A percentile compares a stretch with the other conserved stretches of the same genome.
Conservation (phyloP, 1,284 basidiomycete species). For the Cryptococcus amylolentus region DNA sequence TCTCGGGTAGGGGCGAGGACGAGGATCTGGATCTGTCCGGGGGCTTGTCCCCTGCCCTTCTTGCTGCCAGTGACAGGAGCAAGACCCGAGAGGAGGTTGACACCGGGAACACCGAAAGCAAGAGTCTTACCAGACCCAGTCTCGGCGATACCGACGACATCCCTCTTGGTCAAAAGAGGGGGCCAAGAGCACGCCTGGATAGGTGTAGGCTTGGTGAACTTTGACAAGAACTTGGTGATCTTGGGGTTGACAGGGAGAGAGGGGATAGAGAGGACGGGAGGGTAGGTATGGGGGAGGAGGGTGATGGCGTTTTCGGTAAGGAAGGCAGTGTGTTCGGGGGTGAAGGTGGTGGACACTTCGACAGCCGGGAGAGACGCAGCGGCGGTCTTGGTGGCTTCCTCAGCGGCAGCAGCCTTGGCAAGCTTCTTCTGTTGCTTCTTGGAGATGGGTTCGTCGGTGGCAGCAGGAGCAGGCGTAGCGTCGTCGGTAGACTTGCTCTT, state of each 20-base stretch:
- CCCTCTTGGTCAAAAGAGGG: constrained; percentile 71
- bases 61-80: constrained; percentile 24
- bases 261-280: constrained; percentile 74
- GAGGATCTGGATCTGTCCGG: constrained; percentile 64
- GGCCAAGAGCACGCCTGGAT: constrained; percentile 98
- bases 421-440: constrained; percentile 49
- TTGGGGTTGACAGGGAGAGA: constrained; percentile 63
- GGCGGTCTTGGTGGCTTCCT: constrained; percentile 11
- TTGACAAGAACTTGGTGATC: constrained; percentile 62
- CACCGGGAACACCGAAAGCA: constrained; percentile 82
- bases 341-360: constrained; percentile 30
- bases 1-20: constrained; percentile 92
- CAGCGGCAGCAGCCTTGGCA: constrained; percentile 29
- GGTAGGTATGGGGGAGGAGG: constrained; percentile 59
- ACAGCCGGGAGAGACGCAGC: constrained; percentile 22
- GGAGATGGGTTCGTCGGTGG: constrained; percentile 18
- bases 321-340: constrained; percentile 59
- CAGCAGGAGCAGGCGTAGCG: constrained; percentile 17
- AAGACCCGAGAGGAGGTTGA: constrained; percentile 58
- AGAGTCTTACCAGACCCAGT: constrained; percentile 97
- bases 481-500: constrained; percentile 42
- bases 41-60: constrained; percentile 39
- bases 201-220: constrained; percentile 86
- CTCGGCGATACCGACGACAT: constrained; percentile 96
- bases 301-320: constrained; percentile 70